phyloP scores from a whole-genome alignment of 129 eudicot genomes.

The Mikania micrantha region DNA sequence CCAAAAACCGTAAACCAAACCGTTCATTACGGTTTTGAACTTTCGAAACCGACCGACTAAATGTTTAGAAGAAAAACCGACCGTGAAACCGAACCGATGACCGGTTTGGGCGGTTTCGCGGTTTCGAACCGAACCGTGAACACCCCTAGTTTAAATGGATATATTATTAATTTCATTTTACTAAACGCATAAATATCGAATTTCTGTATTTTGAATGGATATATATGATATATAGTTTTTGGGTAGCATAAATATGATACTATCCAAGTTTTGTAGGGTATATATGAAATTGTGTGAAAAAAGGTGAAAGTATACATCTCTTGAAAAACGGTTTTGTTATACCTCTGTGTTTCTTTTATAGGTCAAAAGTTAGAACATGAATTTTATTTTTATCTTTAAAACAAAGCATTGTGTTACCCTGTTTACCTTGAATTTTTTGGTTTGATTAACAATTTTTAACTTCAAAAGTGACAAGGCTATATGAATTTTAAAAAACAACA shows the following conservation, averaged over 20 bases:
- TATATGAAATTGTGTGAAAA: not conserved
- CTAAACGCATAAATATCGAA: not conserved
- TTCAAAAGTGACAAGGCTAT: not conserved
- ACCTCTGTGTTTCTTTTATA: not conserved
- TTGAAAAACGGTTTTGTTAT: not conserved
- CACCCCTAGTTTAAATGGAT: no score
- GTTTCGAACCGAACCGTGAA: no score
- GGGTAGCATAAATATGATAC: not conserved
- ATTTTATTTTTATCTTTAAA: not conserved
- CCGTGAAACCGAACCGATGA: no score
- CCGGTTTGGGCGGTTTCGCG: no score
- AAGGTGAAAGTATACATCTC: not conserved
- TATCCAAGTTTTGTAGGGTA: not conserved
- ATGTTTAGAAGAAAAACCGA: no score
- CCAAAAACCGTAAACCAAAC: no score
- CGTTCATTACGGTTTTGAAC: no score
- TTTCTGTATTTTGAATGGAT: not conserved
- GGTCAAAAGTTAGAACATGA: not conserved
- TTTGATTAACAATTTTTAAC: not conserved
- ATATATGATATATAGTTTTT: not conserved
- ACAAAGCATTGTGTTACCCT: not conserved
- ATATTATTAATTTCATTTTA: no score
- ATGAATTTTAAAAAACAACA: no score
- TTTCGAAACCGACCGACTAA: no score
- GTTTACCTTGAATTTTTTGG: not conserved